Base-by-base conservation (phyloP, 768 basidiomycete genomes). In the Leccinum aurantiacum region DNA sequence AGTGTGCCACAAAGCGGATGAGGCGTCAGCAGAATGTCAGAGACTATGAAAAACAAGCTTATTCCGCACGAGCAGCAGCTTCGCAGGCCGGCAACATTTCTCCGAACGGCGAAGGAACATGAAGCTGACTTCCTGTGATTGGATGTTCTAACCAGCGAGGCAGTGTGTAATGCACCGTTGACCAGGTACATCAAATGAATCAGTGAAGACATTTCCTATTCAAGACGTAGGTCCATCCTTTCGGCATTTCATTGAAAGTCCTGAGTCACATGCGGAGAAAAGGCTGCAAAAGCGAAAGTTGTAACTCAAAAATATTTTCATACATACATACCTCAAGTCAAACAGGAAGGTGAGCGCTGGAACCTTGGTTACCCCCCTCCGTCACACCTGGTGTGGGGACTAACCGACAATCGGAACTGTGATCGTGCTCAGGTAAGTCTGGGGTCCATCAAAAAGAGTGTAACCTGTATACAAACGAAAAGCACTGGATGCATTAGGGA, bases 1-100 rank as follows among this genome's bases (percentile, higher is more conserved):
- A 63, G 70, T 14, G 70, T 70, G 69, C 69, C 69, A 70, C 69
- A 62, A 70, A 67, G 69, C 61, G 60, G 57, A 53, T 53, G 63
- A 70, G 54, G 70, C 70, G 48, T 56, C 27, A 57, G 61, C 62
- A 64, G 60, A 55, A 54, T 50, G 29, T 27, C 69, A 33, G 65
- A 69, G 62, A 50, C 54, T 52, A 53, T 58, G 54, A 58, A 58
- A 71, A 65, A 46, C 27, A 31, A 56, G 35, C 37, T 49, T 37
- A 48, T 49, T 10, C 48, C 11, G 27, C 17, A 27, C 15, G 22
- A 46, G 17, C 35, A 46, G 17, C 41, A 19, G 49, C 17, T 2
- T 52, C 51, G 19, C 41, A 27, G 48, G 22, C 41, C 44, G 47
- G 47, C 29, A 14, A 13, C 3, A 17, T 37, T 35, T 22, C 29